Evolutionary conservation across 2,329 filamentous ascomycete species (phyloP).

Genomic region (Neonectria sp.): DNA sequence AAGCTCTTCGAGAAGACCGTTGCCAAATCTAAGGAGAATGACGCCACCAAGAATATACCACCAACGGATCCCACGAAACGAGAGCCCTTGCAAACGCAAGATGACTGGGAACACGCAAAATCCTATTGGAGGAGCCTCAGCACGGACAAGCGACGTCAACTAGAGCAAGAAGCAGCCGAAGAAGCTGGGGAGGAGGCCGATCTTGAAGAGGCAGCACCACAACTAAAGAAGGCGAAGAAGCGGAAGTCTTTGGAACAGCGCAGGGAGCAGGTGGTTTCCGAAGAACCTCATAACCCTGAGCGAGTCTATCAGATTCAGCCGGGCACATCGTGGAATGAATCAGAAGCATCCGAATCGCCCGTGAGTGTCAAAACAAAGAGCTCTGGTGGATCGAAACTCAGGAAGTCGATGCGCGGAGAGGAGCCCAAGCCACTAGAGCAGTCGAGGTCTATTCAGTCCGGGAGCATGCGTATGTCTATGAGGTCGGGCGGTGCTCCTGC

Average conservation of each 20-base stretch:
- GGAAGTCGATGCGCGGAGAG: slow-evolving; percentile 63
- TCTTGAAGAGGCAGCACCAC: slow-evolving; percentile 46
- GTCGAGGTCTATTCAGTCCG: slow-evolving; percentile 29
- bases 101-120: slow-evolving; percentile 79
- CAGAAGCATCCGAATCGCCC: slow-evolving; percentile 31
- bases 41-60: slow-evolving; percentile 14
- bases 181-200: slow-evolving; percentile 65
- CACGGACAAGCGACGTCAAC: slow-evolving; percentile 72
- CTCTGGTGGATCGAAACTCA: slow-evolving; percentile 53
- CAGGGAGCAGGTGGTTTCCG: slow-evolving; percentile 22
- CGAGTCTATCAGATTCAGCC: slow-evolving; percentile 59
- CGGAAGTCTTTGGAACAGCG: slow-evolving; percentile 31
- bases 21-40: slow-evolving; percentile 37
- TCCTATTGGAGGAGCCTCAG: slow-evolving; percentile 79
- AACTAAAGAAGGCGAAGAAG: slow-evolving; percentile 57
- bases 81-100: slow-evolving; percentile 37
- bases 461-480: slow-evolving; percentile 54
- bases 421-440: slow-evolving; percentile 36
- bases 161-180: slow-evolving; percentile 71
- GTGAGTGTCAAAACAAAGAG: slow-evolving; percentile 15
- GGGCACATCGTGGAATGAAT: slow-evolving; percentile 48
- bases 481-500: slow-evolving; percentile 37
- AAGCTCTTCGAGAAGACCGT: slow-evolving; percentile 46
- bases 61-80: slow-evolving; percentile 1
- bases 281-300: slow-evolving; percentile 35